Percentiles rank a stretch among this genome's conserved stretches.
These are phyloP conservation scores for Wickerhamomyces sydowiorum DNA, from an alignment of 805 yeast species.

Conservation along the genomic window DNA sequence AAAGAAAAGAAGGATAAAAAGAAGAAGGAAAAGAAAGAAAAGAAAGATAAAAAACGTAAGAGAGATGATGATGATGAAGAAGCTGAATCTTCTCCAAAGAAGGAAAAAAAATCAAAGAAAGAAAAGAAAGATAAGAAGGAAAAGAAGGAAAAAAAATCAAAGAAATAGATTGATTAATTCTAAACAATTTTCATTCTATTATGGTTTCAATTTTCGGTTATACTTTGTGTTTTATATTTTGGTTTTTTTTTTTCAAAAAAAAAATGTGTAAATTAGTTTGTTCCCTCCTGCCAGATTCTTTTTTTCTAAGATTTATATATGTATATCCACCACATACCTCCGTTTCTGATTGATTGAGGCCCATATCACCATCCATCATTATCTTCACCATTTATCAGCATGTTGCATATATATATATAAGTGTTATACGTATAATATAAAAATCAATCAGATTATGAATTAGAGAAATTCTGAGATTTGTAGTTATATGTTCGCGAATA, in stretches of 20 bases:
- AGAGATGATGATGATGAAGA: slow-evolving; percentile 26
- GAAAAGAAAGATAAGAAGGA: slow-evolving; percentile 27
- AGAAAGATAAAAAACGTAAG: slow-evolving; percentile 27
- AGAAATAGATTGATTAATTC: background rate
- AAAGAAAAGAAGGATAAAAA: slow-evolving; percentile 30
- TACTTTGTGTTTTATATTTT: background rate
- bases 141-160: slow-evolving; percentile 8
- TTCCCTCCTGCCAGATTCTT: background rate
- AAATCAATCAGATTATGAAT: background rate
- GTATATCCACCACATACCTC: background rate
- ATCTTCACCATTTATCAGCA: background rate
- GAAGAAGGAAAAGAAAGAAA: slow-evolving; percentile 28
- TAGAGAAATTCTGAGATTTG: background rate
- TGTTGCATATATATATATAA: background rate
- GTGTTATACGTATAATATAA: background rate
- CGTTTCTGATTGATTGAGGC: background rate
- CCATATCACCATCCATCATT: background rate
- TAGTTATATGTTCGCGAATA: background rate
- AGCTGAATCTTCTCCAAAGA: slow-evolving; percentile 22
- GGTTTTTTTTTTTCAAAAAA: background rate
- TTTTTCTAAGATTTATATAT: background rate
- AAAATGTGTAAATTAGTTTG: background rate
- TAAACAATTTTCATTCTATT: background rate
- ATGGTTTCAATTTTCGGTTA: background rate
- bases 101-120: slow-evolving; percentile 28